Conservation (phyloP, 169 alveolate genomes). For the Plasmodium yoelii region DNA sequence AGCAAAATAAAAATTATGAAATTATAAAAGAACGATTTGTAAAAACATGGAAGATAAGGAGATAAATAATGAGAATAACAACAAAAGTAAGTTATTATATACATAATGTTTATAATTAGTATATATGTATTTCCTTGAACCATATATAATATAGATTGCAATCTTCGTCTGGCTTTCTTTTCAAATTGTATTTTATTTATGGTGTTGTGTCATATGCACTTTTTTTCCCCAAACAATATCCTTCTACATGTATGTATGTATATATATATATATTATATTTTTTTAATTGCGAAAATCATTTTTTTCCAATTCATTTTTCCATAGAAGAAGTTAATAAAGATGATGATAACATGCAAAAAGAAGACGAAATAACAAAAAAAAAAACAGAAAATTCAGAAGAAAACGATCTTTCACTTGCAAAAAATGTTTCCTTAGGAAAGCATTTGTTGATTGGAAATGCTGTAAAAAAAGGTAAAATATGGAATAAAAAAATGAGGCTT, state of each 20-base stretch:
- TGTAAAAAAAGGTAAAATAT: constrained; percentile 32
- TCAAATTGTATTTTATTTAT: not conserved
- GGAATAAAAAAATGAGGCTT: not conserved
- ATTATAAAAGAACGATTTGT: constrained; percentile 31
- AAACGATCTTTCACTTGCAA: constrained; percentile 33
- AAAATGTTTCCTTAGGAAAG: constrained; percentile 66
- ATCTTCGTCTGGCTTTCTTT: no score
- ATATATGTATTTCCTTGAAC: no score
- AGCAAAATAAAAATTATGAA: constrained; percentile 58
- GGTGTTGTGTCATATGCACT: not conserved
- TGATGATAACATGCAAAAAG: constrained; percentile 37
- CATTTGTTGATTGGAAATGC: constrained; percentile 58
- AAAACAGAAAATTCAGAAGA: constrained; percentile 43
- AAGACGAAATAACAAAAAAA: constrained; percentile 33
- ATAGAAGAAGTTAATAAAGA: constrained; percentile 23
- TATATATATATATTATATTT: not conserved
- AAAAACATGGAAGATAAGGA: constrained; percentile 74
- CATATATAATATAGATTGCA: no score
- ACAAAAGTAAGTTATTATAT: constrained; percentile 20
- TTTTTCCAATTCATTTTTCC: not conserved
- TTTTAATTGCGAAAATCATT: not conserved
- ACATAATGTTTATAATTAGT: no score
- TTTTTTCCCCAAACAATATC: not conserved
- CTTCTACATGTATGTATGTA: not conserved
- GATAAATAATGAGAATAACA: constrained; percentile 40